Percentiles rank a stretch among this genome's conserved stretches.
These are phyloP conservation scores for Apiospora kogelbergensis DNA, from an alignment of 2,329 filamentous ascomycete genomes.

Conservation along the genomic window DNA sequence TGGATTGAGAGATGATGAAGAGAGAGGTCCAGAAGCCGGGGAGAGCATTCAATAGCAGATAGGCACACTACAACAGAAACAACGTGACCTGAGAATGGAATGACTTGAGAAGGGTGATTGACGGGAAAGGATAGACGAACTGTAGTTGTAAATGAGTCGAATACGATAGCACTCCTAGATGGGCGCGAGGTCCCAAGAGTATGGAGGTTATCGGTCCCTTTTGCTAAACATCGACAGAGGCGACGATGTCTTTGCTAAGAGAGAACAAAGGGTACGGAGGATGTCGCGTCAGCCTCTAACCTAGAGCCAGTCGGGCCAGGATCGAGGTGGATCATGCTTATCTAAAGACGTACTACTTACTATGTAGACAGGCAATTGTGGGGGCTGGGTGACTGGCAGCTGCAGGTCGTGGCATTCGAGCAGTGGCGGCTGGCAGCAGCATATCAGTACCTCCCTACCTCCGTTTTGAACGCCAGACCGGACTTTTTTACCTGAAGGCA, in stretches of 20 bases:
- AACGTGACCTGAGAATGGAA: constrained; percentile 18
- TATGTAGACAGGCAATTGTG: background rate
- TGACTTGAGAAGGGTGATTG: constrained; percentile 18
- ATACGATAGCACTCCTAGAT: constrained; percentile 11
- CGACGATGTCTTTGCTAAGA: constrained; percentile 5
- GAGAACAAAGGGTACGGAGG: constrained; percentile 6
- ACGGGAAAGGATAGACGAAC: constrained; percentile 35
- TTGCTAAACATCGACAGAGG: constrained; percentile 6
- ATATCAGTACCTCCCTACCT: background rate
- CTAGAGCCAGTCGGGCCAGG: background rate
- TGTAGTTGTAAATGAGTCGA: constrained; percentile 17
- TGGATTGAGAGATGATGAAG: constrained; percentile 8
- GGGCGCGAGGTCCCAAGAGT: constrained; percentile 14
- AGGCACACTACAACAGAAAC: constrained; percentile 13
- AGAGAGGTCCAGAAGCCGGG: constrained; percentile 8
- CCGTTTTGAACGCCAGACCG: too few species aligned
- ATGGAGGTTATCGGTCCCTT: constrained; percentile 11
- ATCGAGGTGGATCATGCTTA: background rate
- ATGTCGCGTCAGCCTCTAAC: background rate
- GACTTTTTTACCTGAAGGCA: too few species aligned
- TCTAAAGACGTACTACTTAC: too few species aligned
- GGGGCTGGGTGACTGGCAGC: background rate
- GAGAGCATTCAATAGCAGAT: constrained; percentile 10
- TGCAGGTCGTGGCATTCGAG: background rate
- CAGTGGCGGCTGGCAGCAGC: background rate